phyloP scores from a whole-genome alignment of 2,329 filamentous ascomycete species.

The Raffaelea arxii region DNA sequence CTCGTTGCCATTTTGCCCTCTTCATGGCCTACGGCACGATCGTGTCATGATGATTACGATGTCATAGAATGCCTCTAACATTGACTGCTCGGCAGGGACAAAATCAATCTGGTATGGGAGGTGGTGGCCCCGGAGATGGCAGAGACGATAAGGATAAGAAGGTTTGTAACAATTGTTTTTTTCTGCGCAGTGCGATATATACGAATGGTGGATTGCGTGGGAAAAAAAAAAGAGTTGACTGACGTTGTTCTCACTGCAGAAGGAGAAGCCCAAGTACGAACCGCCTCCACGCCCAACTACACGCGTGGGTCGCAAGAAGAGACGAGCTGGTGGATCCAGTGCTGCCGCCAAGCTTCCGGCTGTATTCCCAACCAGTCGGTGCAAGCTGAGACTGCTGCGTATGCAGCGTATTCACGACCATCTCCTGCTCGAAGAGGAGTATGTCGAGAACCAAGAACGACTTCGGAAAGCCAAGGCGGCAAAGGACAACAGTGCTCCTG shows the following conservation, averaged over 20 bases:
- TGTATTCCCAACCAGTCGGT: conserved; percentile 90
- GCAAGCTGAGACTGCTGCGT: conserved; percentile 90
- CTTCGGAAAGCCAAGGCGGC: conserved; percentile 83
- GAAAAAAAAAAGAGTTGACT: neutral
- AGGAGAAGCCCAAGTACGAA: conserved; percentile 99
- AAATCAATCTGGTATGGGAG: conserved; percentile 80
- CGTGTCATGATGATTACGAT: too few relatives aligned
- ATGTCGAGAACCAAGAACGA: conserved; percentile 97
- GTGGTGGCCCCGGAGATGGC: conserved; percentile 56
- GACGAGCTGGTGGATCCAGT: conserved; percentile 85
- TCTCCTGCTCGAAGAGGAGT: conserved; percentile 92
- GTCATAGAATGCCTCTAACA: too few relatives aligned
- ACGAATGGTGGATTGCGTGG: too few relatives aligned
- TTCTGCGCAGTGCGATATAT: neutral
- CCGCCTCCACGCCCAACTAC: conserved; percentile 94
- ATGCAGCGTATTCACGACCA: conserved; percentile 99
- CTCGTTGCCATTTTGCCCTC: too few relatives aligned
- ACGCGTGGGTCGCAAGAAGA: conserved; percentile 96
- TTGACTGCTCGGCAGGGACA: too few relatives aligned
- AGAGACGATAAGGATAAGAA: conserved; percentile 91
- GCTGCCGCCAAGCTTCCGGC: conserved; percentile 90
- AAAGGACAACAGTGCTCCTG: conserved; percentile 56
- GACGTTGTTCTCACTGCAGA: conserved; percentile 43
- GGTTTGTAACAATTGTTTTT: conserved; percentile 37
- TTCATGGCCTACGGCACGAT: neutral